Evolutionary conservation across 495 filamentous ascomycete genomes (phyloP), one percentile per base, ranked within the genome.

Genomic region (Daldinia childiae): DNA sequence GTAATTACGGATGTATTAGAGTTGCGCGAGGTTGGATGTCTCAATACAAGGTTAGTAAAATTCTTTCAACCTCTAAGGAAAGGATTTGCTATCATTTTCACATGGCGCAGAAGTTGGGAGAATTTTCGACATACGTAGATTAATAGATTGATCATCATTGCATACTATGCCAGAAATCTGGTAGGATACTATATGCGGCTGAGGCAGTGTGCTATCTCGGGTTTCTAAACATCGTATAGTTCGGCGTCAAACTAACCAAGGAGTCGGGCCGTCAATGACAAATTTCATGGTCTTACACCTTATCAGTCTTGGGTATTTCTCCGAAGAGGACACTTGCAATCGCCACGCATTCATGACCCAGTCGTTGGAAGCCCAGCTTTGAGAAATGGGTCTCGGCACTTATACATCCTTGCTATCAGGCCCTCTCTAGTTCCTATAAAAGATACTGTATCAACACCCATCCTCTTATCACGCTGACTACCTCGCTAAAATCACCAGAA

Each of bases 231-330:
- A 60, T 62, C 43, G 29, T 36, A 17, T 4, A 24, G n/a, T n/a
- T 41, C 30, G 7, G 12, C 17, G 30, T 15, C 9, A 41, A 39
- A 30, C 26, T 6, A 29, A n/a, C n/a, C 15, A 55, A 34, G 48
- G 36, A 55, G 34, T 63, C 48, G 61, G 61, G 48, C 61, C 61
- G 48, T 41, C 30, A n/a, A 62, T 62, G 29, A 34, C 58, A 51
- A 50, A 38, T 62, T 21, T 26, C 41, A 41, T 36, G 1, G 34
- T 38, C 29, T 26, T 38, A 26, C 19, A 24, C 41, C 17, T 38
- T 34, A 14, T 27, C 12, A 17, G 32, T 24, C 29, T 30, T 34
- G 30, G 32, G 11, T 58, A 34, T 39, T 21, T 34, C 34, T 19
- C 19, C 17, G 9, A 34, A 58, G 55, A 41, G 55, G 55, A 39